Conservation (phyloP, 306 rosid species). For the Corylus avellana region DNA sequence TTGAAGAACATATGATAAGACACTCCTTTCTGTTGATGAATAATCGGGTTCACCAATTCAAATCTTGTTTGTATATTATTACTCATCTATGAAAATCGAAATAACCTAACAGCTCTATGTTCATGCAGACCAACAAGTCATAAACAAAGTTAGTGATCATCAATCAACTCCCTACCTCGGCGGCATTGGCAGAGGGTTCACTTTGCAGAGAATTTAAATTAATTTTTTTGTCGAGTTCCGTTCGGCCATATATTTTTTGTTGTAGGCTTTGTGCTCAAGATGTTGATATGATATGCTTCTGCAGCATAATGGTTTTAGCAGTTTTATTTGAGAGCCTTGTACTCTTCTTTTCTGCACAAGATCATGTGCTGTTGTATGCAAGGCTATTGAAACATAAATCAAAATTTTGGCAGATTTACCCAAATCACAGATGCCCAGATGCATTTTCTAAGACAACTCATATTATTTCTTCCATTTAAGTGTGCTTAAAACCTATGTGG, state of each 20-base stretch:
- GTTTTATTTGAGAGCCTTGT: background rate
- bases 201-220: background rate
- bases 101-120: constrained; percentile 17
- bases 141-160: constrained; percentile 15
- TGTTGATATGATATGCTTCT: constrained; percentile 1
- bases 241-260: background rate
- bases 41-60: background rate
- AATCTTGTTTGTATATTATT: background rate
- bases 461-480: background rate
- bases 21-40: background rate
- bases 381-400: background rate
- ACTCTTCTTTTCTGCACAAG: background rate
- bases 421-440: background rate
- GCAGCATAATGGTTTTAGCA: background rate
- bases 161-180: constrained; percentile 17
- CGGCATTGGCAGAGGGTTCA: constrained; percentile 27
- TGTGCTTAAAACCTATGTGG: too few species aligned
- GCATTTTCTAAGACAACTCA: background rate
- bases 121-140: constrained; percentile 55
- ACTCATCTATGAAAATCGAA: constrained; percentile 5
- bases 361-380: background rate
- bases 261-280: background rate
- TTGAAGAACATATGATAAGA: background rate
- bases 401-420: background rate
- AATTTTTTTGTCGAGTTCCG: background rate